Evolutionary conservation across 257 asterid genomes (phyloP).

Genomic region (Linderniella brevidens): DNA sequence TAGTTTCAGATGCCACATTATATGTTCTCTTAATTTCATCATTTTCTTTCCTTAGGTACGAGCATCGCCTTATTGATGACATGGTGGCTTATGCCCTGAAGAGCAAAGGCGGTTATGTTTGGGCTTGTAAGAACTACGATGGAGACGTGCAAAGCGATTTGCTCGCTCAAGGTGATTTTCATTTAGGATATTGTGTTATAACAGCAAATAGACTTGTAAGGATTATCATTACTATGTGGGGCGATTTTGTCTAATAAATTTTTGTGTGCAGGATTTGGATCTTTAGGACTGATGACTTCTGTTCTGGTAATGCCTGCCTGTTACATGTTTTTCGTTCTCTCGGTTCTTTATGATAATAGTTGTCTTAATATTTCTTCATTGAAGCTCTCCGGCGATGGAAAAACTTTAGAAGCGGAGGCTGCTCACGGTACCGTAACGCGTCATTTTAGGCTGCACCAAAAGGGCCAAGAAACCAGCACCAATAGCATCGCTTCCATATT

Average conservation of each 20-base stretch:
- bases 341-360: slow-evolving; percentile 2
- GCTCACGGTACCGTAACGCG: slow-evolving; percentile 97
- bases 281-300: slow-evolving; percentile 90
- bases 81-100: slow-evolving; percentile 92
- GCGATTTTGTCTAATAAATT: neutral
- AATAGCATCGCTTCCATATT: slow-evolving; percentile 89
- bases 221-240: too few species aligned
- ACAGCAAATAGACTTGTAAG: neutral
- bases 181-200: neutral
- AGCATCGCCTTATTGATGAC: slow-evolving; percentile 93
- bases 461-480: slow-evolving; percentile 93
- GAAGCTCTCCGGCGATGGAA: slow-evolving; percentile 90
- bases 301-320: slow-evolving; percentile 45
- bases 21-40: too few species aligned
- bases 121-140: slow-evolving; percentile 97
- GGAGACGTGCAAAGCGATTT: slow-evolving; percentile 96
- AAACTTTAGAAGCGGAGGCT: slow-evolving; percentile 89
- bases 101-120: slow-evolving; percentile 90
- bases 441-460: slow-evolving; percentile 73
- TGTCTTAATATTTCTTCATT: slow-evolving; percentile 1
- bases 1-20: too few species aligned
- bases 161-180: slow-evolving; percentile 76
- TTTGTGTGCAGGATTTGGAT: slow-evolving; percentile 61
- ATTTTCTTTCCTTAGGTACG: slow-evolving; percentile 38
- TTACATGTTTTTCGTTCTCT: neutral